Base-by-base conservation (phyloP, 2,329 filamentous ascomycete genomes). In the Monosporascus sp. region DNA sequence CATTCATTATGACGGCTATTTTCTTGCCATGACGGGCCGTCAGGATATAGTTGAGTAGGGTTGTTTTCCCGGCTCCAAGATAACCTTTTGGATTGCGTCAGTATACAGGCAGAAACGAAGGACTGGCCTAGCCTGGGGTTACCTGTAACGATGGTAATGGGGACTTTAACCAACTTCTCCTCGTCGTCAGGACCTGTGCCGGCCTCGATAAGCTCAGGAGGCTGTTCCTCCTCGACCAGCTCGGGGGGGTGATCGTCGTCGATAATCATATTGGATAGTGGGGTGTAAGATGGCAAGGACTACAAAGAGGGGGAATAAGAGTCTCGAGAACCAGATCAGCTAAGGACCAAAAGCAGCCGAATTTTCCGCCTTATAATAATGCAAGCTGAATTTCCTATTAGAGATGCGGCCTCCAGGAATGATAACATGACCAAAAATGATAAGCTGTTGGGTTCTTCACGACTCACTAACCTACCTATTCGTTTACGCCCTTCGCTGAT, bases 1-100 rank as follows among this genome's bases (percentile, higher is more conserved):
- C 89, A 71, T 99, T 99, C 76, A 99, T 83, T 53, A 99, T 97
- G 16, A 99, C 94, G 11, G 94, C 94, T 69, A 99, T 94, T 66
- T 91, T 96, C 78, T 97, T 97, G 70, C 93, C 93, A 78, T 99
- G 94, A 56, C 93, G 87, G 54, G 92, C 91, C 27, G 88, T 96
- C 50, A 99, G 77, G 57, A 99, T 97, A 70, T 97, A 96, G 70
- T 99, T 97, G 54, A 99, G 77, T 31, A 97, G 73, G 0, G 93
- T 97, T 0, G 93, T 97, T 72, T 99, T 99, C 19, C 94, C 94
- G 8, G 94, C 91, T 19, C 94, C 94, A 4, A 99, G 81, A 66
- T 99, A 99, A 3, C 94, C 91, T 94, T 27, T 20, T 14, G n/a
- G 7, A 16, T 26, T 38, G 6, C 5, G 35, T 59, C 47, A 64